phyloP scores from a whole-genome alignment of 1,284 basidiomycete genomes.

The Rhizoctonia solani region DNA sequence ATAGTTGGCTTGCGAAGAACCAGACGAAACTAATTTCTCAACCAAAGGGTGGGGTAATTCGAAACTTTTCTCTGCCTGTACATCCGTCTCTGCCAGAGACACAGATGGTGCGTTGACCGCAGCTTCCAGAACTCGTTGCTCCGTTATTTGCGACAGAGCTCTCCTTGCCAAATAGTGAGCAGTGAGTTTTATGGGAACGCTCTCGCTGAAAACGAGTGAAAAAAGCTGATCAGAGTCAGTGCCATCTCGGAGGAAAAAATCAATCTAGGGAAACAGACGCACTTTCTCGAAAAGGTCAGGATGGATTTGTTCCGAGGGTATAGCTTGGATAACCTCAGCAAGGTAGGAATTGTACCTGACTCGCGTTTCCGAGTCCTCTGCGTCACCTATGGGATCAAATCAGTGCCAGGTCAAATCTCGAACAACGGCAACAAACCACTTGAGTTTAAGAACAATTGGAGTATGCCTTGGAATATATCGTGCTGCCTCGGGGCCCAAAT shows the following conservation, averaged over 20 bases:
- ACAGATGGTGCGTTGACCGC: neutral
- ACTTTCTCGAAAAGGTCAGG: conserved; percentile 10
- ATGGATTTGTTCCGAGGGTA: neutral
- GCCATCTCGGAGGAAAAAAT: neutral
- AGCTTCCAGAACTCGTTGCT: conserved; percentile 27
- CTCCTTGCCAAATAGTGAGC: conserved; percentile 19
- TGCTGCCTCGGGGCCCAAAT: conserved; percentile 67
- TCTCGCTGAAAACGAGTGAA: neutral
- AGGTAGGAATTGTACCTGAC: conserved; percentile 4
- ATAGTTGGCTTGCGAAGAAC: neutral
- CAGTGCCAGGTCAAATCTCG: too few species aligned
- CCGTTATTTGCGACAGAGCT: conserved; percentile 17
- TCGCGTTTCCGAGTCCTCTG: conserved; percentile 7
- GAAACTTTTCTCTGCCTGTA: neutral
- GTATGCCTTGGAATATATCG: conserved; percentile 59
- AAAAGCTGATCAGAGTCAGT: neutral
- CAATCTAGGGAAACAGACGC: neutral
- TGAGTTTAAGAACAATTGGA: conserved; percentile 59
- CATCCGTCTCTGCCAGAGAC: neutral
- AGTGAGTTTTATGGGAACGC: conserved; percentile 8
- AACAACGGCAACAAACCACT: conserved; percentile 51
- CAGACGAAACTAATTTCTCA: neutral
- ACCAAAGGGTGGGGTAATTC: conserved; percentile 1
- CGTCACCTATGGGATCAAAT: conserved; percentile 14
- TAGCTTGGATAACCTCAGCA: conserved; percentile 27